Evolutionary conservation across 257 asterid genomes (phyloP), one percentile per base, ranked within the genome.

Genomic region (Solanum tarapatanum): DNA sequence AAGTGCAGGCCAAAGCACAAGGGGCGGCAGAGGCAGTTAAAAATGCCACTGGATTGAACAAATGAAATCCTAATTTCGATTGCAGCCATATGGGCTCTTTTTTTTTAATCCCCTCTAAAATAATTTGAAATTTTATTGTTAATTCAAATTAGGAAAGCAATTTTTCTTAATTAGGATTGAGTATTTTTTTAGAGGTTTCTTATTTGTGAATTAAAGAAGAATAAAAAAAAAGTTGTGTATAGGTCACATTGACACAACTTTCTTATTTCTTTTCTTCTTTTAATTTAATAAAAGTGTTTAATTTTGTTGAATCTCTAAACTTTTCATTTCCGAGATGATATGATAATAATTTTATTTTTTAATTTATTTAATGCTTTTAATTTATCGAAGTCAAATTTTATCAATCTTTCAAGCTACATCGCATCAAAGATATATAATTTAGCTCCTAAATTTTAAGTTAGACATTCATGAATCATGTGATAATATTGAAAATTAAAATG

Each of bases 21-120:
- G 92, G 87, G 3, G 93, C 92, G 8, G 91, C 87, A 39, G 92
- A 90, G 10, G 89, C 91, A 4, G 91, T 90, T 17, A 91, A 90
- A 73, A 51, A 91, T 82, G 89, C 91, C 4, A 89, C 90, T 24
- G 91, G 92, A 72, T 37, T 87, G 86, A 80, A 77, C 84, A 77
- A 80, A 28, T 80, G 19, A 80, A 80, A 80, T 45, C 19, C 17
- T 80, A 80, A 26, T 43, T 28, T 45, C 0, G 0, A 2, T 21
- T 5, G 6, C 6, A 43, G 10, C 39, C 24, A 79, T 6, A 77
- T 77, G 0, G 24, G 62, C n/a, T 13, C 4, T 41, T 73, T 8
- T 72, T 66, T 2, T 11, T 21, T 9, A 2, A 32, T 33, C 7
- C 26, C 14, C 16, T 6, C 45, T 33, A 37, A 4, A 80, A 17